Evolutionary conservation across 306 rosid genomes (phyloP), one percentile per base, ranked within the genome.

Genomic region (Fragaria ananassa): DNA sequence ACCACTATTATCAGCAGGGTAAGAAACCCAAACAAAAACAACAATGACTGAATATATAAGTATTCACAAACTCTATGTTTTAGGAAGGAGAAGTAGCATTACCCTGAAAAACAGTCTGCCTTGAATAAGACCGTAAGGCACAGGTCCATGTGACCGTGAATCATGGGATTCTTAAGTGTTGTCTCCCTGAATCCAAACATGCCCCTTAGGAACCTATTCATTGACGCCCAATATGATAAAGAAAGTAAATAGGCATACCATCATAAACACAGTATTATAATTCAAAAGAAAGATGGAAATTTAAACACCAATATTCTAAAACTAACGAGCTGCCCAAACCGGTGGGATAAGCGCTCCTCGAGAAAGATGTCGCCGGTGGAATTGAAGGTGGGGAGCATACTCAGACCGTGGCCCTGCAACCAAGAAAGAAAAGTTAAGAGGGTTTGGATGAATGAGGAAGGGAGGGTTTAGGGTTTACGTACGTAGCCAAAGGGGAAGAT

Each of bases 151-250:
- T 74, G 83, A 82, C 41, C 96, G 86, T 18, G 98, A 94, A 82
- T 94, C 98, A 39, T 60, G 81, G 27, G 98, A 94, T 42, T 81
- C 85, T 58, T 86, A 91, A 8, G 71, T n/a, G 76, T 94, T 94
- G 84, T 94, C 97, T 72, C 98, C 98, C 75, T 94, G 95, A 89
- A 91, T 87, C 98, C 98, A 94, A 79, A 91, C 91, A 81, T 91
- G 97, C 75, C 98, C 98, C 86, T 87, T 87, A 3, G 98, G 98
- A 61, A 94, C 96, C 98, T 91, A 80, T 60, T 79, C n/a, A 27
- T 29, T 27, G 76, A 74, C 60, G 21, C 54, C 71, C 57, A 51
- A 70, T 53, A 10, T 63, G 31, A 47, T 18, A 39, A 21, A 71
- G 51, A 57, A 62, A 74, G 8, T 60, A 79, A 77, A 29, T 47